These are phyloP conservation scores for Polyporus tsugae DNA, from an alignment of 1,284 basidiomycete species.

Conservation along the genomic window DNA sequence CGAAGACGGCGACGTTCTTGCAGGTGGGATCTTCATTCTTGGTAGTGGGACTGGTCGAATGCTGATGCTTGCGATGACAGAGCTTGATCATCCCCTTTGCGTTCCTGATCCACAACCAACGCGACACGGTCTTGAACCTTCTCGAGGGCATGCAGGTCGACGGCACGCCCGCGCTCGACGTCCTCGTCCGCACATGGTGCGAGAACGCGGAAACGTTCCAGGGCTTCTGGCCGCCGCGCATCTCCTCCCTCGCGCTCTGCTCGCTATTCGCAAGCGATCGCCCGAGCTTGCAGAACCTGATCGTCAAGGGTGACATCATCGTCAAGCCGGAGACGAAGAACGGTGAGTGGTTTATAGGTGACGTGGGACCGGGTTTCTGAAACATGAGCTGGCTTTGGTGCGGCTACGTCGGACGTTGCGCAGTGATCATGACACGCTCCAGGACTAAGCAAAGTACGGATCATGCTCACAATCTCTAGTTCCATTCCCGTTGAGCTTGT, in stretches of 20 bases:
- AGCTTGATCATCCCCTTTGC: slow-evolving; percentile 93
- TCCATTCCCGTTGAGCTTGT: slow-evolving; percentile 5
- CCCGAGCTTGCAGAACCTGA: slow-evolving; percentile 64
- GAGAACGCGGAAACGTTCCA: slow-evolving; percentile 95
- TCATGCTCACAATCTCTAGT: slow-evolving; percentile 10
- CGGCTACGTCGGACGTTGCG: slow-evolving; percentile 7
- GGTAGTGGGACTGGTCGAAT: neutral
- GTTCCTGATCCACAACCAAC: slow-evolving; percentile 85
- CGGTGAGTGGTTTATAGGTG: slow-evolving; percentile 58
- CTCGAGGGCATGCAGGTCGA: slow-evolving; percentile 71
- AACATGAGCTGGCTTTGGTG: slow-evolving; percentile 26
- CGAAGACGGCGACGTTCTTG: slow-evolving; percentile 89
- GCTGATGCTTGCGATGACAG: slow-evolving; percentile 45
- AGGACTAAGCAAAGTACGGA: slow-evolving; percentile 83
- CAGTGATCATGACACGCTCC: slow-evolving; percentile 96
- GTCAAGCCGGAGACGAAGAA: slow-evolving; percentile 81
- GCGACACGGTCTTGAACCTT: slow-evolving; percentile 78
- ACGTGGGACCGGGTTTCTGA: slow-evolving; percentile 25
- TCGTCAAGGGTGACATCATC: slow-evolving; percentile 94
- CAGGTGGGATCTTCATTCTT: slow-evolving; percentile 58
- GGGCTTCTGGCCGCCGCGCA: slow-evolving; percentile 90
- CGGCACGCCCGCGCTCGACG: slow-evolving; percentile 73
- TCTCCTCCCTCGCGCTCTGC: slow-evolving; percentile 85
- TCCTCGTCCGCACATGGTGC: slow-evolving; percentile 90
- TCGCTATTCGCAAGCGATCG: slow-evolving; percentile 78